Evolutionary conservation across 768 basidiomycete species (phyloP), one percentile per base, ranked within the genome.

Genomic region (Amanita phalloides): DNA sequence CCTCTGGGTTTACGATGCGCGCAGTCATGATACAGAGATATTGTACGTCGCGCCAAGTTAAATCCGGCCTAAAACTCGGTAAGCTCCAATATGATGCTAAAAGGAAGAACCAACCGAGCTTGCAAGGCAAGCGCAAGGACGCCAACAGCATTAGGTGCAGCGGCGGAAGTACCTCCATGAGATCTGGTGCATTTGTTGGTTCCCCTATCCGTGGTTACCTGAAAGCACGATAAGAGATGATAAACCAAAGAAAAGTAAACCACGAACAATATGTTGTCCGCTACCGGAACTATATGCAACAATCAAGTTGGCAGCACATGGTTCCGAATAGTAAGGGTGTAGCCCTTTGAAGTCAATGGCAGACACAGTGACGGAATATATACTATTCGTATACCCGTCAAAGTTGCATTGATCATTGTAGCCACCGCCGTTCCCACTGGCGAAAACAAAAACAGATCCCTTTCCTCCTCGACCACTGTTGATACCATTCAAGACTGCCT

Each of bases 341-440:
- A 93, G 68, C 13, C 93, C 95, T 62, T 90, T 89, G 64, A 85
- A 81, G 61, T 98, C 96, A 54, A 98, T 75, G 0, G 96, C 90
- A n/a, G 92, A 84, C 26, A 99, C 91, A 0, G 96, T 99, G 39
- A 99, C 82, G 6, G 89, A 90, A 68, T 90, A 97, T 53, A 98
- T 94, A 60, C 87, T 90, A 64, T 99, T 99, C 10, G 96, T 99
- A 65, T 99, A 99, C 6, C 96, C 96, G 58, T 98, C 95, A 62
- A 99, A 98, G 65, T 99, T 99, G 73, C 96, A 99, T 65, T 98
- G 95, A 62, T 99, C 96, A 14, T 87, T 90, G 50, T 77, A 76
- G 6, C 77, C 77, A 28, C 91, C 96, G 6, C 96, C 96, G 62
- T 99, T 99, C 0, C 96, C 96, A 49, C 90, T 93, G 3, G 96